Base-by-base conservation (phyloP, 371 early-diverging fungal species). In the Dinochytrium kinnereticum region DNA sequence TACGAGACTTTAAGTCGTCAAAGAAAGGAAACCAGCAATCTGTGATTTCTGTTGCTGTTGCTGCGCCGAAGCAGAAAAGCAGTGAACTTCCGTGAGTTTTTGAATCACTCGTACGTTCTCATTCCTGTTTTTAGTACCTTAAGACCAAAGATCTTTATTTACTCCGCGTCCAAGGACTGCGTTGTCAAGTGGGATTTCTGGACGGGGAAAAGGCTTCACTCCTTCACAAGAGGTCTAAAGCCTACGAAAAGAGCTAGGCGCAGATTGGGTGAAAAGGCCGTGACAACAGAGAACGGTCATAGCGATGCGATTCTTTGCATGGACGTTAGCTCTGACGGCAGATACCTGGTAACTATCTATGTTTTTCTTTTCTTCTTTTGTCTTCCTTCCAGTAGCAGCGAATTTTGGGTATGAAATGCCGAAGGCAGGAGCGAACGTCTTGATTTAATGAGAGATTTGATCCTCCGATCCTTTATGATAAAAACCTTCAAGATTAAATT, bases 161-260 rank as follows among this genome's bases (percentile, higher is more conserved):
- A 92, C 81, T 91, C 95, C 44, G 95, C 91, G 21, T 92, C 93
- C 28, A 97, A 97, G 83, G 97, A 96, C 80, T 94, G 92, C 34
- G 86, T 89, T 26, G 92, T 96, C 72, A 94, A 95, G 85, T 95
- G 94, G 91, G 89, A 86, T 73, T 79, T 80, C 49, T 76, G 69
- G 68, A 84, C 86, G 1, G 83, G 82, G 3, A 71, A 77, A 39
- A 73, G 87, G 75, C 72, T 92, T 33, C 87, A 90, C 64, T 81
- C 85, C 31, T 87, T 93, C 70, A 85, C 86, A 13, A 95, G 94
- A 64, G 93, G 90, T 37, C 80, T 89, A 57, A 94, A 93, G 79
- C 89, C 84, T n/a, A 89, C 92, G 7, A 90, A 91, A 64, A 85
- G 90, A 26, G 90, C 81, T 28, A 51, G 68, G 37, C 76, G 73